phyloP scores from a whole-genome alignment of 2,329 filamentous ascomycete genomes.

The Talaromyces albobiverticillius region DNA sequence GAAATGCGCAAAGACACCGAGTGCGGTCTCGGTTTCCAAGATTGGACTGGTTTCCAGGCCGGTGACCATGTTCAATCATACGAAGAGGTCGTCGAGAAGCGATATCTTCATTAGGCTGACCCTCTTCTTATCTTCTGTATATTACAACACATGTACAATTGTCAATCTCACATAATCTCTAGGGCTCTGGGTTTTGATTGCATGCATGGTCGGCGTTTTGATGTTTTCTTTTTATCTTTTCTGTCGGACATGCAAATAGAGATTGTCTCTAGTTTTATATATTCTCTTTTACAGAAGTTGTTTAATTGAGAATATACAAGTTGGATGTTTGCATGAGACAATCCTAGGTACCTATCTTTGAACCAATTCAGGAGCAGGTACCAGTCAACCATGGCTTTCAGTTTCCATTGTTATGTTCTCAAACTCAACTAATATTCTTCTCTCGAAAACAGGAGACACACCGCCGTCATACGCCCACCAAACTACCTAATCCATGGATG shows the following conservation, averaged over 20 bases:
- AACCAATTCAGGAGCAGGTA: too few species aligned
- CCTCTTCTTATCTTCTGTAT: constrained; percentile 10
- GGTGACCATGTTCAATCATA: constrained; percentile 89
- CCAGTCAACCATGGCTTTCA: too few species aligned
- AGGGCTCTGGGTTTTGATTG: not conserved
- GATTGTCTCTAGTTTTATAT: not conserved
- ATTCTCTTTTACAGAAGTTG: too few species aligned
- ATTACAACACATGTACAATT: constrained; percentile 4
- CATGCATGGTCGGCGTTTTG: constrained; percentile 9
- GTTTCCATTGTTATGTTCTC: too few species aligned
- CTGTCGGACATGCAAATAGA: constrained; percentile 7
- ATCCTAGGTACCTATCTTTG: too few species aligned
- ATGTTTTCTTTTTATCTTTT: not conserved
- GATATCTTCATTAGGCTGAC: constrained; percentile 41
- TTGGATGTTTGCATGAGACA: too few species aligned
- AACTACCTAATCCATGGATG: too few species aligned
- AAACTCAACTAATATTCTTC: too few species aligned
- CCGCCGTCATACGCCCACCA: too few species aligned
- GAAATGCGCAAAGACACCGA: constrained; percentile 93
- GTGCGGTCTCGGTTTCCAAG: constrained; percentile 82
- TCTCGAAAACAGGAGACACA: too few species aligned
- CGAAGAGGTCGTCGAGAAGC: constrained; percentile 73
- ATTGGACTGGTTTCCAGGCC: constrained; percentile 71
- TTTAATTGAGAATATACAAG: too few species aligned
- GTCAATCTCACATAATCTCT: not conserved